Base-by-base conservation (phyloP, 2,329 filamentous ascomycete genomes). In the Ascochyta clinopodiicola region DNA sequence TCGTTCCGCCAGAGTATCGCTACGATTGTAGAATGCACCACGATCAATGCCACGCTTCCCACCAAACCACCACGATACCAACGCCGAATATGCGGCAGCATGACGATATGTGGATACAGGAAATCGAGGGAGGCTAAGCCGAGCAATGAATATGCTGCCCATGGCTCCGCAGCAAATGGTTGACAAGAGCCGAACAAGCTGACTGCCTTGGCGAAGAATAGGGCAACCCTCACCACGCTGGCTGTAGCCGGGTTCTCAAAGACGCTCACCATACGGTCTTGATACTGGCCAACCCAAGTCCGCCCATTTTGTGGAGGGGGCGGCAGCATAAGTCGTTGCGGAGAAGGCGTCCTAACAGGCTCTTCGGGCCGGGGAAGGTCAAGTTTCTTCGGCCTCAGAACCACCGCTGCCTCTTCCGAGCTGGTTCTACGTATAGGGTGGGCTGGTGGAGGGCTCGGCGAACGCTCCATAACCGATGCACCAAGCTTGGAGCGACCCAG, bases 181-280 rank as follows among this genome's bases (percentile, higher is more conserved):
- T 86, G 86, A 72, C 92, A 96, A 0, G 88, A 84, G 42, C 83
- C 81, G 2, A 84, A 81, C 9, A 95, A 75, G 0, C 86, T 85
- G 12, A 82, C 76, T 8, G 92, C 76, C 73, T 96, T 96, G 44
- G 83, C 62, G 6, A 88, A 71, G 64, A 96, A 93, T 1, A 93
- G 64, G 1, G 74, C 64, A 2, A 91, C 75, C 43, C 88, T 87
- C 19, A 83, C 60, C 5, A 78, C 48, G 44, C 57, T 57, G 25
- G 68, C 57, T 9, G 69, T 62, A 6, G 59, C 61, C 75, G 72
- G 72, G 74, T 67, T 59, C 68, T 60, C 61, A 59, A 42, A 64
- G 35, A 51, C 34, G 19, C 29, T 69, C 25, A 58, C 29, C 13
- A 68, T 12, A 15, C 25, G 24, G n/a, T 15, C 32, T 22, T 27